These are phyloP conservation scores for Scedosporium minutisporum DNA, from an alignment of 2,329 filamentous ascomycete species.

Conservation along the genomic window DNA sequence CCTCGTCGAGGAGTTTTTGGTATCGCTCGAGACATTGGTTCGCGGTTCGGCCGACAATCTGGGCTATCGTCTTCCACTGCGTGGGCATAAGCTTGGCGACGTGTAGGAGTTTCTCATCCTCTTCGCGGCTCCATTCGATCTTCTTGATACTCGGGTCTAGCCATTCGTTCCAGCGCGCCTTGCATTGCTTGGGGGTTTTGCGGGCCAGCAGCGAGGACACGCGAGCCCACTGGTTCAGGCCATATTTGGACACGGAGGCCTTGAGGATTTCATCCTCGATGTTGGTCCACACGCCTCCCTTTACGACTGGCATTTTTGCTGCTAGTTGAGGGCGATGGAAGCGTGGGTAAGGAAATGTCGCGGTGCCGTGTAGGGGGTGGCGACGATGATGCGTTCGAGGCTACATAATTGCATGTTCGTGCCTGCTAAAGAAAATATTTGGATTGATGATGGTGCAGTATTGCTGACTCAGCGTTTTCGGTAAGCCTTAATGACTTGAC, in stretches of 20 bases:
- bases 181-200: slow-evolving; percentile 98
- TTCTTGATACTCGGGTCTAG: slow-evolving; percentile 96
- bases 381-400: not conserved
- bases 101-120: slow-evolving; percentile 94
- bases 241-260: slow-evolving; percentile 88
- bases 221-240: slow-evolving; percentile 94
- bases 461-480: not conserved
- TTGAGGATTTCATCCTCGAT: slow-evolving; percentile 95
- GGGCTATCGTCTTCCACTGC: slow-evolving; percentile 97
- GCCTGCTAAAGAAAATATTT: not conserved
- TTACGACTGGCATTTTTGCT: slow-evolving; percentile 57
- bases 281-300: slow-evolving; percentile 67
- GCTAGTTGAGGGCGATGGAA: not conserved
- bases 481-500: not conserved
- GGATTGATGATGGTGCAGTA: not conserved
- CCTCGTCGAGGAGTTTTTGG: slow-evolving; percentile 91
- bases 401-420: not conserved
- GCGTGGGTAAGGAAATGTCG: not conserved
- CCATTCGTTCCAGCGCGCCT: slow-evolving; percentile 97
- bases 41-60: slow-evolving; percentile 89
- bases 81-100: slow-evolving; percentile 98
- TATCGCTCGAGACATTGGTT: slow-evolving; percentile 97
- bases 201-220: slow-evolving; percentile 93
- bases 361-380: not conserved
- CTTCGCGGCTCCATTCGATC: slow-evolving; percentile 97